Evolutionary conservation across 257 asterid genomes (phyloP).

Genomic region (Solanum neorickii): DNA sequence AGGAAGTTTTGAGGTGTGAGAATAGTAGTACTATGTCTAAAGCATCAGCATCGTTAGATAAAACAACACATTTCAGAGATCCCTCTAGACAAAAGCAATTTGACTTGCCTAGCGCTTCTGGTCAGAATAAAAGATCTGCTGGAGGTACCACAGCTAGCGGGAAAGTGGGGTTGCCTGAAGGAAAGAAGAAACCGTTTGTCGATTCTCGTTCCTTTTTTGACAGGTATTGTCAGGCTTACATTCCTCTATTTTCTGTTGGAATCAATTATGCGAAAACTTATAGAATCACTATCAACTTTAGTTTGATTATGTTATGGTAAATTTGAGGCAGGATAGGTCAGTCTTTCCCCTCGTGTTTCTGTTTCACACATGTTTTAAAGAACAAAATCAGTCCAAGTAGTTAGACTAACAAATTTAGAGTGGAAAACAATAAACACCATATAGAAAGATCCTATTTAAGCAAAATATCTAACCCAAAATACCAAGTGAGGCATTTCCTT

Average conservation of each 20-base stretch:
- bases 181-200: slow-evolving; percentile 39
- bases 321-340: background rate
- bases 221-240: slow-evolving; percentile 31
- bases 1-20: slow-evolving; percentile 17
- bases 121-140: slow-evolving; percentile 13
- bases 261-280: background rate
- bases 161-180: slow-evolving; percentile 25
- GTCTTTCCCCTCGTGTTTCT: background rate
- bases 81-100: slow-evolving; percentile 15
- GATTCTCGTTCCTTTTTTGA: slow-evolving; percentile 46
- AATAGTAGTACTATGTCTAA: slow-evolving; percentile 18
- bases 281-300: background rate
- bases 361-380: background rate
- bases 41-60: slow-evolving; percentile 22
- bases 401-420: background rate
- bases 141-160: slow-evolving; percentile 19
- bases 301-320: background rate
- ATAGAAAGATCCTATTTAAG: background rate
- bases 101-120: slow-evolving; percentile 12
- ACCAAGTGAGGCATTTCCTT: background rate
- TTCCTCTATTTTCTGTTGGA: background rate
- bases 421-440: background rate
- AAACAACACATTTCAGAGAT: slow-evolving; percentile 15
- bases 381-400: background rate
- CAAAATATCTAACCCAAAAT: background rate